These are phyloP conservation scores for Lasiodiplodia theobromae DNA, from an alignment of 2,329 filamentous ascomycete genomes.

Conservation along the genomic window DNA sequence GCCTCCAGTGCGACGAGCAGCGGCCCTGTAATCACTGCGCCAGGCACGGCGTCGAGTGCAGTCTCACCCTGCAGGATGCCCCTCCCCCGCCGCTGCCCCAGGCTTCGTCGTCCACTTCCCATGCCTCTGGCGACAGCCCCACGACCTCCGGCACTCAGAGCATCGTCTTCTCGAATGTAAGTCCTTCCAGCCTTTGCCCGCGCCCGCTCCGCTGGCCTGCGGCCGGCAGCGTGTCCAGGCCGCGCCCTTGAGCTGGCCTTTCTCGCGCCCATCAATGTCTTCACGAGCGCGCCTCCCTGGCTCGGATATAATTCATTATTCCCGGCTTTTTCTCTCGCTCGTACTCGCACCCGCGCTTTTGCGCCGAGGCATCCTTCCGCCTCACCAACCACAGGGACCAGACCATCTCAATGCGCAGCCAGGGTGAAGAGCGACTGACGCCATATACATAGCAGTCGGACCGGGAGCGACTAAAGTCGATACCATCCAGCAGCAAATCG, in stretches of 20 bases:
- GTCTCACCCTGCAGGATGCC: constrained; percentile 34
- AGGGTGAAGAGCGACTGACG: neutral
- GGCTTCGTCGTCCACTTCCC: constrained; percentile 25
- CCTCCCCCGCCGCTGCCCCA: constrained; percentile 16
- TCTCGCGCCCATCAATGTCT: constrained; percentile 14
- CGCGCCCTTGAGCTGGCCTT: neutral
- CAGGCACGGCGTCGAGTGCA: constrained; percentile 47
- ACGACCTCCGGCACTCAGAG: constrained; percentile 14
- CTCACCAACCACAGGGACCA: neutral
- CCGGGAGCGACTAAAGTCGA: constrained; percentile 19
- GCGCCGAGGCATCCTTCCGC: neutral
- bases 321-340: neutral
- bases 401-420: neutral
- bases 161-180: constrained; percentile 25
- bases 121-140: constrained; percentile 28
- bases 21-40: constrained; percentile 48
- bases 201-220: neutral
- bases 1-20: constrained; percentile 46
- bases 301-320: constrained; percentile 16
- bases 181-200: neutral
- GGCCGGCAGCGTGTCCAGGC: neutral
- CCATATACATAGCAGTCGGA: constrained; percentile 7
- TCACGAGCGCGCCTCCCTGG: constrained; percentile 7
- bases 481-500: constrained; percentile 24
- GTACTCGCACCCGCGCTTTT: neutral